Evolutionary conservation across 805 yeast genomes (phyloP).

Genomic region (Naumovozyma castellii): DNA sequence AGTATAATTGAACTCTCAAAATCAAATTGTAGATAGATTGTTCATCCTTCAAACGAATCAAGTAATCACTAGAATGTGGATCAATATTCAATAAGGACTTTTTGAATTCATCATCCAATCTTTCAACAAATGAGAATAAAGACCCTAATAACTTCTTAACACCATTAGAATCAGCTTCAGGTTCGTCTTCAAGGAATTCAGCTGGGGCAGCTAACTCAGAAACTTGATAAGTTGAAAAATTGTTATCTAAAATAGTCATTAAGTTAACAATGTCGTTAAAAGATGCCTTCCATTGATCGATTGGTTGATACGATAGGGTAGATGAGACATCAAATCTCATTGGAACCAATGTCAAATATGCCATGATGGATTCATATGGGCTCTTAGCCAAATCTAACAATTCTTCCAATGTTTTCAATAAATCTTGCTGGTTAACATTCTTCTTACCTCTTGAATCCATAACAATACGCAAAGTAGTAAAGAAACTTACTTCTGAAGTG

Average conservation of each 20-base stretch:
- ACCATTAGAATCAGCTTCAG: slow-evolving; percentile 51
- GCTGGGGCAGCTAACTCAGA: slow-evolving; percentile 61
- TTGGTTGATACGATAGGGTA: slow-evolving; percentile 61
- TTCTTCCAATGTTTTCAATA: slow-evolving; percentile 60
- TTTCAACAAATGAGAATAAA: slow-evolving; percentile 75
- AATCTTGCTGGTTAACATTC: slow-evolving; percentile 76
- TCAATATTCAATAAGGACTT: slow-evolving; percentile 81
- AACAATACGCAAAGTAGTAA: slow-evolving; percentile 62
- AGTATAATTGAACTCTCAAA: slow-evolving; percentile 77
- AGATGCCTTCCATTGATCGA: slow-evolving; percentile 69
- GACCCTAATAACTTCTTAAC: slow-evolving; percentile 73
- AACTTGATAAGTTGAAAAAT: slow-evolving; percentile 51
- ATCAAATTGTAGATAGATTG: slow-evolving; percentile 62
- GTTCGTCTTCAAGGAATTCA: slow-evolving; percentile 73
- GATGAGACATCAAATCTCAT: slow-evolving; percentile 75
- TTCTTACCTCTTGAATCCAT: slow-evolving; percentile 92
- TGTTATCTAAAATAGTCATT: slow-evolving; percentile 58
- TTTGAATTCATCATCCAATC: slow-evolving; percentile 89
- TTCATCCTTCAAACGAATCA: slow-evolving; percentile 85
- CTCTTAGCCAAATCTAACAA: slow-evolving; percentile 41
- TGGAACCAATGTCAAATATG: slow-evolving; percentile 75
- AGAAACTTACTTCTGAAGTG: slow-evolving; percentile 42
- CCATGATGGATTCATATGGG: slow-evolving; percentile 68
- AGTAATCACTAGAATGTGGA: slow-evolving; percentile 90
- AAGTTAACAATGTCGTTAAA: slow-evolving; percentile 53